These are phyloP conservation scores for Tricholoma terreum DNA, from an alignment of 768 basidiomycete species.

Conservation along the genomic window DNA sequence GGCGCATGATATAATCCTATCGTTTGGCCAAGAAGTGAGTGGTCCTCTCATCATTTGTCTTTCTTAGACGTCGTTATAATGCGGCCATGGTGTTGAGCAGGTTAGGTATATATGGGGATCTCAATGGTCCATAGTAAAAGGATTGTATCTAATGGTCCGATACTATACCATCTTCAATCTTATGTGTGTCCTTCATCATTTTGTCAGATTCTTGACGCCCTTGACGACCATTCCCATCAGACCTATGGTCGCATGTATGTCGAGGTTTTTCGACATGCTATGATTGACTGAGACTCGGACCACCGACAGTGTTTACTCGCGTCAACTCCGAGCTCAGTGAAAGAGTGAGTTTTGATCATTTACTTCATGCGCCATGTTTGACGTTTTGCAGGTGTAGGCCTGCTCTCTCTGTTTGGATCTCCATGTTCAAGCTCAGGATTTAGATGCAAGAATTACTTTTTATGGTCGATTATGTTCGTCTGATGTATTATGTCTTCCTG, in stretches of 20 bases:
- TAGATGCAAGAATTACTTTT: not conserved
- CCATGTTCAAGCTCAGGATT: not conserved
- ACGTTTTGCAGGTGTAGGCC: not conserved
- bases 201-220: not conserved
- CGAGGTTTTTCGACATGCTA: not conserved
- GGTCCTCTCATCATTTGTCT: not conserved
- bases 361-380: not conserved
- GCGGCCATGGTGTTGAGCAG: not conserved
- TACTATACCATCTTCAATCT: not conserved
- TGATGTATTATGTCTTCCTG: not conserved
- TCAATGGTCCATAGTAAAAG: not conserved
- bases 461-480: not conserved
- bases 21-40: not conserved
- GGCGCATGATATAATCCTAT: not conserved
- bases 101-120: constrained; percentile 2
- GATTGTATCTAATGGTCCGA: not conserved
- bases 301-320: not conserved
- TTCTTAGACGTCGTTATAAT: not conserved
- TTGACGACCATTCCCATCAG: not conserved
- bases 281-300: not conserved
- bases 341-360: not conserved
- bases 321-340: not conserved
- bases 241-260: not conserved
- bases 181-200: not conserved
- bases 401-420: not conserved